These are phyloP conservation scores for Phlyctochytrium arcticum DNA, from an alignment of 192 early-diverging fungal genomes.

Conservation along the genomic window DNA sequence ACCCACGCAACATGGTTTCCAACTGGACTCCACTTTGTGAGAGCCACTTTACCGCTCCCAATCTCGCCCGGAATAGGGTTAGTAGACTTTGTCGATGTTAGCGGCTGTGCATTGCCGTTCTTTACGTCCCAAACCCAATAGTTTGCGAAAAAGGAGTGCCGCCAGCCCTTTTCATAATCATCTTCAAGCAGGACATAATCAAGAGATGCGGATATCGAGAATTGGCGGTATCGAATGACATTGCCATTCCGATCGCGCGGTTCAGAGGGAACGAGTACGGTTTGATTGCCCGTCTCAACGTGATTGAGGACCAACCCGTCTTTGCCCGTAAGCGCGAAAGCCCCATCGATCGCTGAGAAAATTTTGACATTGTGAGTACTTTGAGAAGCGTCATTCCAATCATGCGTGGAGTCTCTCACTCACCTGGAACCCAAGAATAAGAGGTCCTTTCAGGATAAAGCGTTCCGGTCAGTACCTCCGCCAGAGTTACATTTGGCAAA, in stretches of 20 bases:
- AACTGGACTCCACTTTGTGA: constrained; percentile 74
- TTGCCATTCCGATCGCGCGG: constrained; percentile 14
- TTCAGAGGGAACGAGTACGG: constrained; percentile 6
- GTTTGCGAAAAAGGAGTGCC: constrained; percentile 78
- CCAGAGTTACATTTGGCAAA: too few relatives aligned
- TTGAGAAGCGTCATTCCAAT: too few relatives aligned
- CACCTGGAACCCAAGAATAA: too few relatives aligned
- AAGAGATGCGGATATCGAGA: constrained; percentile 72
- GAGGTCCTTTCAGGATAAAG: too few relatives aligned
- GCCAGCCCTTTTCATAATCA: constrained; percentile 66
- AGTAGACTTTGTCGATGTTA: constrained; percentile 42
- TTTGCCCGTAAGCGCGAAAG: background rate
- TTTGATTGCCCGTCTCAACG: constrained; percentile 24
- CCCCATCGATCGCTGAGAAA: constrained; percentile 11
- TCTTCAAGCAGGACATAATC: constrained; percentile 73
- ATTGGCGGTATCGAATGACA: constrained; percentile 19
- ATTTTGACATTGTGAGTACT: too few relatives aligned
- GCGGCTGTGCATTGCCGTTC: constrained; percentile 53
- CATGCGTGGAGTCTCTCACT: too few relatives aligned
- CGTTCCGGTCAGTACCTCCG: too few relatives aligned
- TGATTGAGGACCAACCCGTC: constrained; percentile 20
- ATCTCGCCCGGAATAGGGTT: constrained; percentile 33
- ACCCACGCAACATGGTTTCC: constrained; percentile 80
- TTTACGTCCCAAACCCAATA: constrained; percentile 74
- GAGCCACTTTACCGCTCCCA: constrained; percentile 50